Conservation (phyloP, 208 protist genomes). For the Phytomonas francai region DNA sequence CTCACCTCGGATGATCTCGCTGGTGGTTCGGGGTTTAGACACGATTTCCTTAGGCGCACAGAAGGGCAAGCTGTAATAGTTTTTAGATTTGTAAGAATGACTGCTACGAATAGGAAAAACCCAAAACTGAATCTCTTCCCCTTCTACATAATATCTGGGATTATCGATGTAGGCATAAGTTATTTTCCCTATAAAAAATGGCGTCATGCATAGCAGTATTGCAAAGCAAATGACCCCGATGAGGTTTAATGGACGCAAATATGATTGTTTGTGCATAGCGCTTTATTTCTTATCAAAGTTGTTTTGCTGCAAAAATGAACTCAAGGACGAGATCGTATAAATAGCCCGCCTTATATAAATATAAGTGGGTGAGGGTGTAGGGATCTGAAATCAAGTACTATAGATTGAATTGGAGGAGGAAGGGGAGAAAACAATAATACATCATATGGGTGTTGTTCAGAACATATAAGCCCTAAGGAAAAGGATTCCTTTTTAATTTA, state of each 20-base stretch:
- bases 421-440: neutral
- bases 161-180: constrained; percentile 8
- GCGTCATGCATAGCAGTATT: neutral
- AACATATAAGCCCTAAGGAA: neutral
- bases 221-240: neutral
- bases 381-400: neutral
- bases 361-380: neutral
- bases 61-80: constrained; percentile 69
- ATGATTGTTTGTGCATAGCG: neutral
- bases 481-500: neutral
- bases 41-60: constrained; percentile 28
- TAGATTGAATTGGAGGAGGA: neutral
- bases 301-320: neutral
- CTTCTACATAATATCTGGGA: constrained; percentile 40
- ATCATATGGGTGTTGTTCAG: neutral
- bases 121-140: constrained; percentile 32
- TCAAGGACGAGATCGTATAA: neutral
- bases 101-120: constrained; percentile 64
- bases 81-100: constrained; percentile 10
- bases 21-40: constrained; percentile 38
- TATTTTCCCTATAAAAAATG: constrained; percentile 1
- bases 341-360: constrained; percentile 1
- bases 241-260: neutral
- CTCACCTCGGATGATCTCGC: constrained; percentile 81
- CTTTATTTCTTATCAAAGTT: constrained; percentile 2